Evolutionary conservation across 805 yeast species (phyloP), one percentile per base, ranked within the genome.

Genomic region (Pichia eremophila): DNA sequence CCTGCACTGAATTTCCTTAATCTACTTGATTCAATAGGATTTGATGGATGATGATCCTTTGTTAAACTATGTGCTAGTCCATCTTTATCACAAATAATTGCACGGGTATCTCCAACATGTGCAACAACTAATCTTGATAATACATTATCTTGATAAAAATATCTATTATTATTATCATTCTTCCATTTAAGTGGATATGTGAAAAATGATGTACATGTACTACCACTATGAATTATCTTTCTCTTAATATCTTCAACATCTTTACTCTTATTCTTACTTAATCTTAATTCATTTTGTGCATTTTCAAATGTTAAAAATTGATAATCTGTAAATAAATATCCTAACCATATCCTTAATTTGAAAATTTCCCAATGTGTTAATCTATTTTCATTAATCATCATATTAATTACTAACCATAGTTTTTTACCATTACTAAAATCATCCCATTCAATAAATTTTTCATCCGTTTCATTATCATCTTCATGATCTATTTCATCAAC

Each of bases 61-160:
- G 95, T 86, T 45, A 93, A 68, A 18, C 86, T 72, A 55, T 83
- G 90, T 1, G 95, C 95, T 39, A 76, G 67, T 3, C 98, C 98
- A 47, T 73, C 64, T 48, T 74, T 75, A 64, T 90, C 98, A 53
- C 93, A 85, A n/a, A 93, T 57, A 2, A 93, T 74, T 7, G 95
- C 88, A 52, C 85, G 77, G 3, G 97, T 85, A 61, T 93, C 99
- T 7, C 99, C 99, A 14, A 91, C 81, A 60, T 93, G 99, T 1
- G 95, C 90, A 18, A 90, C 77, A 0, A 85, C 74, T 22, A 93
- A 64, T 56, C 80, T 79, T 22, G 87, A 72, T 12, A 83, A 67
- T 4, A 85, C 81, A 9, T 73, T 69, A n/a, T 81, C 77, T 51
- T 81, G 79, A 67, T 90, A 83, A 63, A 74, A 83, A 57, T 70